Percentiles rank a stretch among this genome's conserved stretches.
phyloP scores from a whole-genome alignment of 345 rosid species.

The Trapa incisa region DNA sequence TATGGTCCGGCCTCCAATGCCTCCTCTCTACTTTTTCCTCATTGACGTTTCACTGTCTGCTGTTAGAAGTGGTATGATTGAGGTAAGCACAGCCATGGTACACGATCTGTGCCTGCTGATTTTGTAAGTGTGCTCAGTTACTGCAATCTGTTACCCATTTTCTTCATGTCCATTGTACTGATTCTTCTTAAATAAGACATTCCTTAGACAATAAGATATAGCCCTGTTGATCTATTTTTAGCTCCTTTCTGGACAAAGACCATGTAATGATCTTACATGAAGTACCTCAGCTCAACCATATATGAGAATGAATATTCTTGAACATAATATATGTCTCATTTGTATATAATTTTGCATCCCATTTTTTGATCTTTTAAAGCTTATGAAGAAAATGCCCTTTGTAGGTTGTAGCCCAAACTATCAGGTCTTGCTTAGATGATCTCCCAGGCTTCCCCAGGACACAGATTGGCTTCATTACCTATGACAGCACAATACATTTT shows the following conservation, averaged over 20 bases:
- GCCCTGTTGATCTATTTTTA: background rate
- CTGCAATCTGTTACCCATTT: background rate
- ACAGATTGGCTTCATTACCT: slow-evolving; percentile 96
- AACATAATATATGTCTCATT: background rate
- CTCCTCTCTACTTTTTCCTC: slow-evolving; percentile 88
- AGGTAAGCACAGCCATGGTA: slow-evolving; percentile 41
- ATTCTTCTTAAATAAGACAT: background rate
- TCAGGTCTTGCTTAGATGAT: slow-evolving; percentile 85
- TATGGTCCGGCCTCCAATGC: slow-evolving; percentile 99
- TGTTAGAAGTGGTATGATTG: slow-evolving; percentile 87
- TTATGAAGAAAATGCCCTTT: background rate
- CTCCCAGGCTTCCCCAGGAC: slow-evolving; percentile 96
- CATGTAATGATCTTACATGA: background rate
- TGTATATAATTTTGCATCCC: background rate
- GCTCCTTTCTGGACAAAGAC: background rate
- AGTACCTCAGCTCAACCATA: background rate
- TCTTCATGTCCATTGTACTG: background rate
- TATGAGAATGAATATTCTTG: background rate
- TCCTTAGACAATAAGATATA: background rate
- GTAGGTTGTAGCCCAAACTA: slow-evolving; percentile 90
- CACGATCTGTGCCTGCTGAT: background rate
- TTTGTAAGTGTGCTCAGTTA: background rate
- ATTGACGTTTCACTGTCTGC: slow-evolving; percentile 92
- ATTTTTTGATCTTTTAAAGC: slow-evolving; percentile 7
- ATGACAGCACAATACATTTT: slow-evolving; percentile 92